A percentile compares a stretch with the other conserved stretches of the same genome.
Evolutionary conservation across 2,329 filamentous ascomycete species (phyloP).

Genomic region (Furcasterigmium sp.): DNA sequence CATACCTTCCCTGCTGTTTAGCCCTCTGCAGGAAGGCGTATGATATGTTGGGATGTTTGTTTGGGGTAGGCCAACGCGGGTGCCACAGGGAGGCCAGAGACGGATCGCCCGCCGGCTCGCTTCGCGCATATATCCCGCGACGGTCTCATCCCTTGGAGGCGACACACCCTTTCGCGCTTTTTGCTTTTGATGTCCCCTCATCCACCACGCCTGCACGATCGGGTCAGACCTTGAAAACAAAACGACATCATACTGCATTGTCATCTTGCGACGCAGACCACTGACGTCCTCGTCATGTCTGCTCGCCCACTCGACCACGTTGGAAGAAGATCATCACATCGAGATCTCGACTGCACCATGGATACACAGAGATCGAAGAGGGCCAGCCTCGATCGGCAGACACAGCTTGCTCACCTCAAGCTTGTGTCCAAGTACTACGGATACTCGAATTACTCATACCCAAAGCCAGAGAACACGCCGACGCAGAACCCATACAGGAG

Average conservation of each 20-base stretch:
- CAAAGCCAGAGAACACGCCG: slow-evolving; percentile 19
- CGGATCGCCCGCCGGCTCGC: neutral
- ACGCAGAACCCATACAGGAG: slow-evolving; percentile 9
- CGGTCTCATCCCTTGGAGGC: slow-evolving; percentile 4
- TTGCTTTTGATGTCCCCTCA: neutral
- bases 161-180: slow-evolving; percentile 5
- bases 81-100: neutral
- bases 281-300: slow-evolving; percentile 9
- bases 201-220: slow-evolving; percentile 5
- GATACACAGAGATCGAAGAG: neutral
- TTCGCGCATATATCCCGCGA: slow-evolving; percentile 11
- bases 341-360: neutral
- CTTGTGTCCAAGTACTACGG: slow-evolving; percentile 33
- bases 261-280: slow-evolving; percentile 4
- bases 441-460: slow-evolving; percentile 35
- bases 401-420: slow-evolving; percentile 29
- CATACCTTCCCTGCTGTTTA: slow-evolving; percentile 8
- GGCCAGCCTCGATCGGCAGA: slow-evolving; percentile 27
- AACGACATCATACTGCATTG: slow-evolving; percentile 9
- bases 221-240: slow-evolving; percentile 7
- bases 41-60: slow-evolving; percentile 8
- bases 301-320: slow-evolving; percentile 1
- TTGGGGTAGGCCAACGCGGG: slow-evolving; percentile 10
- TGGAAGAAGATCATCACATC: neutral
- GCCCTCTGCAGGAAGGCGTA: slow-evolving; percentile 5